Evolutionary conservation across 768 basidiomycete species (phyloP).

Genomic region (Kwoniella shandongensis): DNA sequence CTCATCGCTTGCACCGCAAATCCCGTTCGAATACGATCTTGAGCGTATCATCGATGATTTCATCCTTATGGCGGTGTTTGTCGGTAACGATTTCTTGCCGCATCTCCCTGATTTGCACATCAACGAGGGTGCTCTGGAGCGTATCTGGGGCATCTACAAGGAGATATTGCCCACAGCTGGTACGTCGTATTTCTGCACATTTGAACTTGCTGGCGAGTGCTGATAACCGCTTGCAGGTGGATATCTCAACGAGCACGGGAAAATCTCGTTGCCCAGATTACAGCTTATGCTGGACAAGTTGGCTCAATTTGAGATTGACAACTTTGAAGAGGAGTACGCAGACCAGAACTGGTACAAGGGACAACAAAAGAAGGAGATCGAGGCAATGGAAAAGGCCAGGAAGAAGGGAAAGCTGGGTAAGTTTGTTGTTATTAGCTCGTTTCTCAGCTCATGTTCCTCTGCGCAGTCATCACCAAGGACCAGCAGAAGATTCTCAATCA

Average conservation of each 20-base stretch:
- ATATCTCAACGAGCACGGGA: slow-evolving; percentile 87
- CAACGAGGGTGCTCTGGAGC: slow-evolving; percentile 92
- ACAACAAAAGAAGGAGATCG: slow-evolving; percentile 73
- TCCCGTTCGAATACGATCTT: slow-evolving; percentile 81
- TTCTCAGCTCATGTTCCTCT: slow-evolving; percentile 5
- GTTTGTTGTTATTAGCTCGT: slow-evolving; percentile 45
- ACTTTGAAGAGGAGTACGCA: slow-evolving; percentile 86
- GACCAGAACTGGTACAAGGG: slow-evolving; percentile 93
- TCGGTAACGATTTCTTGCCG: slow-evolving; percentile 90
- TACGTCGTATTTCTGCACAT: slow-evolving; percentile 55
- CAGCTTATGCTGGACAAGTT: slow-evolving; percentile 88
- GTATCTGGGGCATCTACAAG: slow-evolving; percentile 93
- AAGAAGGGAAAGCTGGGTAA: slow-evolving; percentile 66
- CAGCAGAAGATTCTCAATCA: slow-evolving; percentile 77
- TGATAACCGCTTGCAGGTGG: slow-evolving; percentile 62
- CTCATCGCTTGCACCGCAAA: slow-evolving; percentile 57
- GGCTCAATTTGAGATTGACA: slow-evolving; percentile 78
- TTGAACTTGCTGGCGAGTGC: slow-evolving; percentile 29
- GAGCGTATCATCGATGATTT: slow-evolving; percentile 98
- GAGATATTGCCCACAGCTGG: slow-evolving; percentile 70
- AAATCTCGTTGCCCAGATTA: slow-evolving; percentile 73
- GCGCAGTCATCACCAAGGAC: slow-evolving; percentile 66
- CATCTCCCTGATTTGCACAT: slow-evolving; percentile 96
- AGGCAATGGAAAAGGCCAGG: slow-evolving; percentile 64
- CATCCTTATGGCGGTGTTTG: slow-evolving; percentile 90